Evolutionary conservation across 176 grass and related monocot genomes (phyloP).

Genomic region (Rhipidocladum racemiflorum): DNA sequence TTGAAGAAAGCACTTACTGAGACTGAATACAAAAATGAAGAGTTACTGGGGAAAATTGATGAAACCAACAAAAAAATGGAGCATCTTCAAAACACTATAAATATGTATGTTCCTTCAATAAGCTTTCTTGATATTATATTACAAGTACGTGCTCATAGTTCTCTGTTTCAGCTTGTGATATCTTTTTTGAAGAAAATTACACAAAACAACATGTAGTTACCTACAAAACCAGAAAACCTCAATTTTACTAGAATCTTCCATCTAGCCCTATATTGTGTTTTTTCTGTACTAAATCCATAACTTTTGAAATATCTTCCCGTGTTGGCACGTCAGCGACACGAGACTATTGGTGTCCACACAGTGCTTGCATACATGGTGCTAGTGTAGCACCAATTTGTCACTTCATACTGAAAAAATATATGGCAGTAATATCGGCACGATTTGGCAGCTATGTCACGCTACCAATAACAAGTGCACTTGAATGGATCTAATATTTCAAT

Average conservation of each 20-base stretch:
- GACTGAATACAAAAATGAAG: constrained; percentile 45
- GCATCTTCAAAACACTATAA: constrained; percentile 48
- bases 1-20: constrained; percentile 49
- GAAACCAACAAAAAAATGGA: constrained; percentile 50
- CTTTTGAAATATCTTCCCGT: constrained; percentile 8
- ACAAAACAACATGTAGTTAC: background rate
- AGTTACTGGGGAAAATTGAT: constrained; percentile 34
- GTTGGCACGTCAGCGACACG: background rate
- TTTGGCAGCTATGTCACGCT: background rate
- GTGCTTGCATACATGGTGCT: background rate
- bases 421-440: background rate
- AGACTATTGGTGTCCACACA: background rate
- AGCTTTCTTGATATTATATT: background rate
- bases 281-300: background rate
- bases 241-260: background rate
- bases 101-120: constrained; percentile 35
- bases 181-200: constrained; percentile 15
- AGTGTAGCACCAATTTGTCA: background rate
- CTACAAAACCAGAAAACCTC: background rate
- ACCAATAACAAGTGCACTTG: too few relatives aligned
- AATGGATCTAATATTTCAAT: background rate
- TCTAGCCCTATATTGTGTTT: background rate
- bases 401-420: background rate
- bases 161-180: background rate
- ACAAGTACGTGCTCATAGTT: background rate